phyloP scores from a whole-genome alignment of 257 asterid species.

The Solanum stenotomum region DNA sequence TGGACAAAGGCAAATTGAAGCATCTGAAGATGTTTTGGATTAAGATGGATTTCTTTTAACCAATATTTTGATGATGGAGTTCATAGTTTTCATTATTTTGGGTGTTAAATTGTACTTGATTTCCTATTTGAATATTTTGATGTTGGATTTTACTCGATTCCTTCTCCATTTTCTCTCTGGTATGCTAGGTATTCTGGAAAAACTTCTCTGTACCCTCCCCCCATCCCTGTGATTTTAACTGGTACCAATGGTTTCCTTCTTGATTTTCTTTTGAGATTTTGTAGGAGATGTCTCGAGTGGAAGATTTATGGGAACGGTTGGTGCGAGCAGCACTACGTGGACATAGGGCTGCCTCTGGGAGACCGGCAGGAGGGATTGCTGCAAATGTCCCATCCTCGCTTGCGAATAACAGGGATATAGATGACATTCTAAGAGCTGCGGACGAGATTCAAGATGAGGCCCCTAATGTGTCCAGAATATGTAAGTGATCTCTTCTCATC shows the following conservation, averaged over 20 bases:
- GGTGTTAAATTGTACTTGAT: neutral
- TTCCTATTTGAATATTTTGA: neutral
- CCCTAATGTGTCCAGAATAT: slow-evolving; percentile 72
- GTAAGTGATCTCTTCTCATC: slow-evolving; percentile 27
- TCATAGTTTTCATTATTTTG: neutral
- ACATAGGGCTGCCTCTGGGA: slow-evolving; percentile 43
- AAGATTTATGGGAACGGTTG: slow-evolving; percentile 88
- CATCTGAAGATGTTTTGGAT: neutral
- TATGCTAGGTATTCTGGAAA: neutral
- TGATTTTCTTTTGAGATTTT: neutral
- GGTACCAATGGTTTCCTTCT: neutral
- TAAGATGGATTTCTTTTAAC: neutral
- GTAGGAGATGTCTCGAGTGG: slow-evolving; percentile 86
- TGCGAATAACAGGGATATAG: slow-evolving; percentile 75
- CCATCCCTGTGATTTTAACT: neutral
- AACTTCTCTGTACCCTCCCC: neutral
- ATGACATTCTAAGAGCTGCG: slow-evolving; percentile 88
- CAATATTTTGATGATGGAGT: neutral
- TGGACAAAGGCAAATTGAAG: neutral
- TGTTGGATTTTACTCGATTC: neutral
- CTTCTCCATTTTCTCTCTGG: neutral
- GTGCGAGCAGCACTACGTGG: slow-evolving; percentile 92
- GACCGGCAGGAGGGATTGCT: slow-evolving; percentile 63
- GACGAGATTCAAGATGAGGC: slow-evolving; percentile 91
- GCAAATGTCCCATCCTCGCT: slow-evolving; percentile 92